These are phyloP conservation scores for Pseudomonodictys pantanalensis DNA, from an alignment of 495 filamentous ascomycete genomes.

Conservation along the genomic window DNA sequence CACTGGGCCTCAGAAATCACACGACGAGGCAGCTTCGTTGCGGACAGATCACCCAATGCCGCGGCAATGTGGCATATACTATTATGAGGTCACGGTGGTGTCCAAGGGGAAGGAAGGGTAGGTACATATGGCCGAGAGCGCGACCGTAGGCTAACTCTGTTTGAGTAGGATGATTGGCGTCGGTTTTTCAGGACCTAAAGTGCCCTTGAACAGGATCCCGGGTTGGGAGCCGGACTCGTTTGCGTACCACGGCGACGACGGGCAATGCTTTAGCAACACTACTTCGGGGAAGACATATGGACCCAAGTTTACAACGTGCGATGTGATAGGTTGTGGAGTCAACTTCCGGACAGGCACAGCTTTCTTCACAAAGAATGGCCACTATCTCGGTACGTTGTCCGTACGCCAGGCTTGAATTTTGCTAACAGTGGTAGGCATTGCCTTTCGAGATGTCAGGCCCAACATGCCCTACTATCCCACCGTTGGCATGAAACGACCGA, in stretches of 20 bases:
- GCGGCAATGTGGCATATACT: constrained; percentile 89
- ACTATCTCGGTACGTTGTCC: constrained; percentile 60
- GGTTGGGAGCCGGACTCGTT: constrained; percentile 96
- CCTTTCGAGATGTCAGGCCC: constrained; percentile 74
- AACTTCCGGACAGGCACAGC: constrained; percentile 85
- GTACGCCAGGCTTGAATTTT: background rate
- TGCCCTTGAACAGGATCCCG: constrained; percentile 75
- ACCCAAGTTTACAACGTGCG: constrained; percentile 65
- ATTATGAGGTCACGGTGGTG: constrained; percentile 89
- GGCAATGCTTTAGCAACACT: constrained; percentile 74
- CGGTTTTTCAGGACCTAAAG: constrained; percentile 76
- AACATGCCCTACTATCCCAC: constrained; percentile 70
- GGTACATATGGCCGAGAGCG: constrained; percentile 19
- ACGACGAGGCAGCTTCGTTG: constrained; percentile 79
- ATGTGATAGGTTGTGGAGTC: constrained; percentile 88
- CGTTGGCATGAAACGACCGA: constrained; percentile 88
- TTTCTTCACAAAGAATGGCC: constrained; percentile 95
- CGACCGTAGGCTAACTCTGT: constrained; percentile 26
- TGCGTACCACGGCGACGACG: constrained; percentile 98
- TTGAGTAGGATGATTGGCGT: constrained; percentile 69
- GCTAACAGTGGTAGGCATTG: constrained; percentile 56
- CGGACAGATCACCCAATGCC: constrained; percentile 89
- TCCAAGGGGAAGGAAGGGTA: constrained; percentile 86
- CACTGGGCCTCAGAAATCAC: constrained; percentile 55
- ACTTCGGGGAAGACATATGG: constrained; percentile 75